Evolutionary conservation across 768 basidiomycete genomes (phyloP), one percentile per base, ranked within the genome.

Genomic region (Hygrophorus russula): DNA sequence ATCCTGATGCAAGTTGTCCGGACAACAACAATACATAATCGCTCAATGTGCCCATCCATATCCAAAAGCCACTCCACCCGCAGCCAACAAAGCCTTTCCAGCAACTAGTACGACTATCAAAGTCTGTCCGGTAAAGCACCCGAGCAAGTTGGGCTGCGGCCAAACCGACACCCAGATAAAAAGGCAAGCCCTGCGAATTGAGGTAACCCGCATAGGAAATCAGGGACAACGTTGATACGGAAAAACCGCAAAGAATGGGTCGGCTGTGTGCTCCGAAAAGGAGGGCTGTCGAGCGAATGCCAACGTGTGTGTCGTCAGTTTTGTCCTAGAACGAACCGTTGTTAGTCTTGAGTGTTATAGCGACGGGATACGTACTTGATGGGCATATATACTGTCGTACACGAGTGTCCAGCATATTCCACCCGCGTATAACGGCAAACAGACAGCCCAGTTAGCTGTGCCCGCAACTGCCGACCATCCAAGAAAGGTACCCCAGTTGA

Each of bases 361-460:
- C 35, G 34, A 42, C 32, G 28, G 31, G 42, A n/a, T 42, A 36
- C 63, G 24, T 48, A 86, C 90, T 68, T 97, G 94, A 60, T 99
- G 96, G 2, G 96, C 96, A 55, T 98, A 98, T 51, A 98, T 91
- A 39, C 83, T 94, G 53, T 99, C 96, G 57, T 98, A 99, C 1
- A 96, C 87, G 35, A 99, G 73, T 39, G 93, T 93, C 92, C 93
- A 98, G 53, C 79, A 78, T 19, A 92, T 64, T 17, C 89, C 87
- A 6, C 93, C 90, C 1, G 82, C 80, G 55, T 97, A 98, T 10
- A 99, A 71, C 2, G 96, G 90, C 7, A 86, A 62, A 34, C 85
- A 88, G 33, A 93, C 75, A 9, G 58, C 58, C 92, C 90, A 94
- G 55, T 94, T 69, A 2, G 82, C 79, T 1, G 70, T 53, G 1